A percentile compares a stretch with the other conserved stretches of the same genome.
Conservation (phyloP, 1,139 yeast species). For the Blastobotrys raffinosifermentans region DNA sequence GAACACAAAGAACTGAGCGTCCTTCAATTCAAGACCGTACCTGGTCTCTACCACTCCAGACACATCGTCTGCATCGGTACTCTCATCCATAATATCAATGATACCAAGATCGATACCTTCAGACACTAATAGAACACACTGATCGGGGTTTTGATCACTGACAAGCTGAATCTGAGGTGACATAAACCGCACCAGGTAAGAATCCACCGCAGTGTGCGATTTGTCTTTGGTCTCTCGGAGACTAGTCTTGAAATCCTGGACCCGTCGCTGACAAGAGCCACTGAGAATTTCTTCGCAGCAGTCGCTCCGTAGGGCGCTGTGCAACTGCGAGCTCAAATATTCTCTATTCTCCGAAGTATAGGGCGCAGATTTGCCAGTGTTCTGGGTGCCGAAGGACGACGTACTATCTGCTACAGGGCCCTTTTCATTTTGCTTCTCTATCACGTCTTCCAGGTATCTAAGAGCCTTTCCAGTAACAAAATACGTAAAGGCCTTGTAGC, state of each 20-base stretch:
- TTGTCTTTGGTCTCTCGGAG: slow-evolving; percentile 39
- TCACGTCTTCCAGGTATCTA: slow-evolving; percentile 53
- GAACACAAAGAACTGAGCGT: slow-evolving; percentile 67
- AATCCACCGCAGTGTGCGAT: slow-evolving; percentile 47
- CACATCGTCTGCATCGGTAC: slow-evolving; percentile 43
- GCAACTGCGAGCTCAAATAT: background rate
- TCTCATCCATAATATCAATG: slow-evolving; percentile 47
- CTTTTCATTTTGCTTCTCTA: slow-evolving; percentile 22
- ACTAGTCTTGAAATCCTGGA: slow-evolving; percentile 47
- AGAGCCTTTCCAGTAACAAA: slow-evolving; percentile 69
- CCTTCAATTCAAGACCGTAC: slow-evolving; percentile 59
- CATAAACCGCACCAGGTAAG: slow-evolving; percentile 62
- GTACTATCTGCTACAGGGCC: slow-evolving; percentile 5
- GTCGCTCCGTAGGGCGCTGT: background rate
- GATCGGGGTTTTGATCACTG: slow-evolving; percentile 55
- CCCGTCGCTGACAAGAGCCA: slow-evolving; percentile 24
- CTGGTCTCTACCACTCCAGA: slow-evolving; percentile 60
- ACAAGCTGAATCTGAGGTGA: slow-evolving; percentile 86
- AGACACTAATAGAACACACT: slow-evolving; percentile 65
- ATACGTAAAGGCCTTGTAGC: slow-evolving; percentile 52
- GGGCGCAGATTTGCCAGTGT: slow-evolving; percentile 8
- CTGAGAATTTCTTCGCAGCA: slow-evolving; percentile 1
- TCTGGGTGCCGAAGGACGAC: slow-evolving; percentile 4
- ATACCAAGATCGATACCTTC: slow-evolving; percentile 67
- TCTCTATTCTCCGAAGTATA: background rate